phyloP scores from a whole-genome alignment of 306 rosid genomes.

The Arachis hypogaea region DNA sequence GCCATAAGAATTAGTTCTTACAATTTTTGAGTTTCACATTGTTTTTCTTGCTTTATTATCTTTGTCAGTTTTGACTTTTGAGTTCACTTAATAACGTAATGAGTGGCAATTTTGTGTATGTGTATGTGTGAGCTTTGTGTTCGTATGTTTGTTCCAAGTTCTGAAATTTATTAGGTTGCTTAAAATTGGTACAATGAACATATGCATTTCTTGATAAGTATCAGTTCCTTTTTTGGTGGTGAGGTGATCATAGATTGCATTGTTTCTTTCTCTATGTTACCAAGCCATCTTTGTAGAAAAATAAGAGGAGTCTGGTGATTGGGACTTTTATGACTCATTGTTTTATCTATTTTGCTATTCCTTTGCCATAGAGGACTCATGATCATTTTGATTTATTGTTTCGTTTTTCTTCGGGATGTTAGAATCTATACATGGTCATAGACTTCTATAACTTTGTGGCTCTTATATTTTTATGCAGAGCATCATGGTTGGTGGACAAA shows the following conservation, averaged over 20 bases:
- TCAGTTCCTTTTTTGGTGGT: too few species aligned
- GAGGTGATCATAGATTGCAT: too few species aligned
- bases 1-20: not conserved
- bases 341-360: not conserved
- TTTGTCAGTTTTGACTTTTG: not conserved
- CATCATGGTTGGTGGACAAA: conserved; percentile 83
- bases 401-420: not conserved
- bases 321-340: not conserved
- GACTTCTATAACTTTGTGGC: not conserved
- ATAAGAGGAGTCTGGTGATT: not conserved
- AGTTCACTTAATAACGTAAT: not conserved
- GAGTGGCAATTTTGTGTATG: conserved; percentile 1
- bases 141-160: not conserved
- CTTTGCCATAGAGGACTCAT: not conserved
- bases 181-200: not conserved
- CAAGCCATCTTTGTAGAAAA: not conserved
- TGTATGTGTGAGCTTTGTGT: conserved; percentile 4
- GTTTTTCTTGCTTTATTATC: conserved; percentile 13
- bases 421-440: not conserved
- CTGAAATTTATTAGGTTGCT: conserved; percentile 14
- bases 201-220: not conserved
- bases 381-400: not conserved
- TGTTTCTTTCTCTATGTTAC: too few species aligned
- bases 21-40: not conserved
- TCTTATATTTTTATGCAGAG: conserved; percentile 50